Evolutionary conservation across 2,329 filamentous ascomycete genomes (phyloP).

Genomic region (Erysiphe pulchra): DNA sequence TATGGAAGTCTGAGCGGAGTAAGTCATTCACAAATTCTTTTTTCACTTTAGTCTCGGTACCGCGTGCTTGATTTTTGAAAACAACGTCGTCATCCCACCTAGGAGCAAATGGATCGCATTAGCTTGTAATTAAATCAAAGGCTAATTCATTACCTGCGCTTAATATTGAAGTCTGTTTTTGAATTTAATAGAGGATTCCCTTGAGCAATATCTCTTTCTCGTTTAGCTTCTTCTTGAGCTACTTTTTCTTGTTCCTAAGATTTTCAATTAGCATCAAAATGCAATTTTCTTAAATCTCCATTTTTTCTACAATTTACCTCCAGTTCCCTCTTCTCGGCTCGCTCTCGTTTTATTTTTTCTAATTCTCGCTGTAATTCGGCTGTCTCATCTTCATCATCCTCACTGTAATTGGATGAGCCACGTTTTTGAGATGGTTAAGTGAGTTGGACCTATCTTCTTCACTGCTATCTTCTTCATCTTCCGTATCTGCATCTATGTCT

Average conservation of each 20-base stretch:
- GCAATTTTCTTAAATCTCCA: no score
- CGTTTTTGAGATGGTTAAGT: neutral
- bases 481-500: slow-evolving; percentile 63
- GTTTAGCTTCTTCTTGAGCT: slow-evolving; percentile 57
- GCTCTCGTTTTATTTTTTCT: slow-evolving; percentile 76
- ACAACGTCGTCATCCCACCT: slow-evolving; percentile 97
- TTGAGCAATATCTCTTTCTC: slow-evolving; percentile 68
- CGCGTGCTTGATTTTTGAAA: slow-evolving; percentile 94
- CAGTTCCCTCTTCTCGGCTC: slow-evolving; percentile 50
- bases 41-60: slow-evolving; percentile 74
- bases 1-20: slow-evolving; percentile 87
- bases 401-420: slow-evolving; percentile 20
- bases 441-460: slow-evolving; percentile 28
- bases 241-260: slow-evolving; percentile 48
- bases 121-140: slow-evolving; percentile 1
- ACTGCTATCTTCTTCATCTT: slow-evolving; percentile 28
- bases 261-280: no score
- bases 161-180: slow-evolving; percentile 67
- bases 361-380: slow-evolving; percentile 79
- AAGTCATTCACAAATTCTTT: slow-evolving; percentile 97
- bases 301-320: slow-evolving; percentile 20
- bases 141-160: slow-evolving; percentile 25
- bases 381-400: slow-evolving; percentile 56
- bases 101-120: slow-evolving; percentile 3
- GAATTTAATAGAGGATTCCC: slow-evolving; percentile 77